phyloP scores from a whole-genome alignment of 2,329 filamentous ascomycete genomes.

The Fusarium robinianum region DNA sequence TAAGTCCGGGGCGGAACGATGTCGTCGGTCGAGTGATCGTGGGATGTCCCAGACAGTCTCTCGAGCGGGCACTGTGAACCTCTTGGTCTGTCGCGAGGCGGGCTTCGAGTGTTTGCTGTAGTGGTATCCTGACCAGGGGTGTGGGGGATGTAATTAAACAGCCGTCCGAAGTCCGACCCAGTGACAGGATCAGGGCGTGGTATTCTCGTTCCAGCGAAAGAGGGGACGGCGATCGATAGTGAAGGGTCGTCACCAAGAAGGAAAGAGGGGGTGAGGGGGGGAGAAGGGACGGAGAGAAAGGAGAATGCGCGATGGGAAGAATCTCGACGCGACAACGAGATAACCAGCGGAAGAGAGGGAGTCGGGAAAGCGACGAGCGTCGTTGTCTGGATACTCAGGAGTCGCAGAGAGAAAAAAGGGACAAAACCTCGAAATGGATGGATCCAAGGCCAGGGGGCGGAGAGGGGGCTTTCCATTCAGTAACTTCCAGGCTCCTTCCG shows the following conservation, averaged over 20 bases:
- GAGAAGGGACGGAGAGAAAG: slow-evolving; percentile 3
- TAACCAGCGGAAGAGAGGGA: slow-evolving; percentile 7
- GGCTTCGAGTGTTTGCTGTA: slow-evolving; percentile 33
- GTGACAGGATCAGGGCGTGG: slow-evolving; percentile 25
- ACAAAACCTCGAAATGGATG: slow-evolving; percentile 23
- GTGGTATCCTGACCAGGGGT: slow-evolving; percentile 34
- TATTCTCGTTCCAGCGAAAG: slow-evolving; percentile 33
- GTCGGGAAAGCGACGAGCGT: slow-evolving; percentile 13
- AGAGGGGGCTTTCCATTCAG: too few relatives aligned
- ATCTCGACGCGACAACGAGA: slow-evolving; percentile 8
- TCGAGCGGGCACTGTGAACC: slow-evolving; percentile 21
- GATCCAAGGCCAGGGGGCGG: slow-evolving; percentile 21
- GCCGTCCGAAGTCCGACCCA: slow-evolving; percentile 28
- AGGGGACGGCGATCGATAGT: slow-evolving; percentile 23
- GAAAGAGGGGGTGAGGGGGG: slow-evolving; percentile 9
- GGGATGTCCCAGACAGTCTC: slow-evolving; percentile 30
- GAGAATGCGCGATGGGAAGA: slow-evolving; percentile 4
- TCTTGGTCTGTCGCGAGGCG: slow-evolving; percentile 23
- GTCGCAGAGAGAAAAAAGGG: slow-evolving; percentile 24
- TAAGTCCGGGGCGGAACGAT: slow-evolving; percentile 23
- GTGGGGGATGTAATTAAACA: slow-evolving; percentile 39
- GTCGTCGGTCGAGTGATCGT: slow-evolving; percentile 27
- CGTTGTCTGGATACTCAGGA: slow-evolving; percentile 20
- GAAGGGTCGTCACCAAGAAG: slow-evolving; percentile 19
- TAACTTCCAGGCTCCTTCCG: slow-evolving; percentile 24